Evolutionary conservation across 768 basidiomycete genomes (phyloP), one percentile per base, ranked within the genome.

Genomic region (Boletus patriciae): DNA sequence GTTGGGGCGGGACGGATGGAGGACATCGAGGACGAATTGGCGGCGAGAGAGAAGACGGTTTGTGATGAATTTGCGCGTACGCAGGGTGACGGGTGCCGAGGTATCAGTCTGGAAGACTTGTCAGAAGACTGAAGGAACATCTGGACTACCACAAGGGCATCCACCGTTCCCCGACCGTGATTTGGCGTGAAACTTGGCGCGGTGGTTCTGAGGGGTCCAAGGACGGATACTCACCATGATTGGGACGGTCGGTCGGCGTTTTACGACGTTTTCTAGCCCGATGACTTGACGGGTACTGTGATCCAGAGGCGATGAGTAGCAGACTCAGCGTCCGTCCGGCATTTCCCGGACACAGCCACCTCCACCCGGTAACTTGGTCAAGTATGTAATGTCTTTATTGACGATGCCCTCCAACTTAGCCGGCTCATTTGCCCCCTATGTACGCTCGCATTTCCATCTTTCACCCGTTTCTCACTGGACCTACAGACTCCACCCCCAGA

Each of bases 41-140:
- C 92, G 91, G 67, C 97, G 91, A 66, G 91, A 86, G 49, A 99
- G 81, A 63, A 99, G 90, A 59, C 94, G 93, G 85, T 99, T 99
- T 73, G 95, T 97, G 77, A 98, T 91, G 82, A 98, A 98, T 83
- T 99, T 98, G 76, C 95, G 91, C 53, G 97, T 97, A 69, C 97
- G 92, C 73, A 99, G 83, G 64, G 97, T 99, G 66, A 99, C 83
- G 58, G 95, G 87, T 74, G 92, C 83, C 74, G 85, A 80, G 73
- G 74, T 79, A 74, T 90, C 90, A 78, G 89, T 83, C 90, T 92
- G 58, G 49, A 63, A 54, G 62, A 58, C 46, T 12, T 54, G 61
- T 70, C 55, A 60, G 61, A 59, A 46, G 43, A 50, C 37, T 41
- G 4, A 38, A 34, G 25, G 61, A n/a, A 50, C 72, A 74, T 69